Evolutionary conservation across 768 basidiomycete genomes (phyloP).

Genomic region (Clitopilus passeckerianus): DNA sequence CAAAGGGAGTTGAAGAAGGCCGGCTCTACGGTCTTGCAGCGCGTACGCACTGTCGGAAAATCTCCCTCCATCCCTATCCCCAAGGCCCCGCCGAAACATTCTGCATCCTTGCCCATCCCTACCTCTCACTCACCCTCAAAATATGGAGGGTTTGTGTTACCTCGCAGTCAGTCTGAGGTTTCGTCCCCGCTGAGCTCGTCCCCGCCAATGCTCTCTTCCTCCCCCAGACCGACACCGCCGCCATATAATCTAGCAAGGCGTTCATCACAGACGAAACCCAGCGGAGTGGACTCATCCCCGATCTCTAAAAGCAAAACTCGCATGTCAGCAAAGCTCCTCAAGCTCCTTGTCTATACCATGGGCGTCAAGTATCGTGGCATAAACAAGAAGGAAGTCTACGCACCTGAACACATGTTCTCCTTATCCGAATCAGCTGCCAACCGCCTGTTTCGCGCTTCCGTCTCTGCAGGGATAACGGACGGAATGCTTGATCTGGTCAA

Average conservation of each 20-base stretch:
- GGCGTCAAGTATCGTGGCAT: constrained; percentile 1
- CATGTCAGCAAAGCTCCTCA: neutral
- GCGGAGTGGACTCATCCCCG: neutral
- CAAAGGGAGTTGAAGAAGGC: constrained; percentile 28
- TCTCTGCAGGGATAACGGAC: neutral
- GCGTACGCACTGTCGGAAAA: constrained; percentile 30
- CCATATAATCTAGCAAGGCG: neutral
- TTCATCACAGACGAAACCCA: neutral
- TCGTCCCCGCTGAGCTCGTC: neutral
- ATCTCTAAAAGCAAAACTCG: neutral
- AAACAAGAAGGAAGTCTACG: constrained; percentile 1
- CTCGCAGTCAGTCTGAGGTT: neutral
- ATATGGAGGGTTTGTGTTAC: neutral
- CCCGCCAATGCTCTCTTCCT: neutral
- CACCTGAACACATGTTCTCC: constrained; percentile 1
- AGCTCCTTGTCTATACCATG: neutral
- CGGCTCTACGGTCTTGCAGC: constrained; percentile 34
- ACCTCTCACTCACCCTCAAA: neutral
- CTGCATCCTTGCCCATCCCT: neutral
- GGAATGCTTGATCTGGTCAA: constrained; percentile 75
- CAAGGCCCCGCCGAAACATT: neutral
- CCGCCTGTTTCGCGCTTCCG: neutral
- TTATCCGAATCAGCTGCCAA: constrained; percentile 1
- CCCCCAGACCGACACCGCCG: neutral
- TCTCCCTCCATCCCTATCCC: neutral